Conservation (phyloP, 345 rosid species). For the Ailanthus altissimus region DNA sequence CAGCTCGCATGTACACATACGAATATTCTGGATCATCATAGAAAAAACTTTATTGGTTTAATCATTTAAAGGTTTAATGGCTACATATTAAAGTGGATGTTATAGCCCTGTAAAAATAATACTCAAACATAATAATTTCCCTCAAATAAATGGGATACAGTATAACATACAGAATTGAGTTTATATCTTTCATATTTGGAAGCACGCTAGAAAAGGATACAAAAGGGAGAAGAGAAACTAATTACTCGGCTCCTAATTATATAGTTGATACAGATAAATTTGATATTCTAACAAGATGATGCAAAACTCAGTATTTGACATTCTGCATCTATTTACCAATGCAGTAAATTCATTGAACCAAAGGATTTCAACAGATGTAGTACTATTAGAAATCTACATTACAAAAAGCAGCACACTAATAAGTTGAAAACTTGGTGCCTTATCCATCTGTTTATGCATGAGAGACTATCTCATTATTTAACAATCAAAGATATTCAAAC, state of each 20-base stretch:
- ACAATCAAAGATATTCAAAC: too few relatives aligned
- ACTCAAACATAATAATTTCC: not conserved
- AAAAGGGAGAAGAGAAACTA: not conserved
- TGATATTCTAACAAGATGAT: too few relatives aligned
- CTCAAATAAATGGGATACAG: not conserved
- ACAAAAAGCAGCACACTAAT: not conserved
- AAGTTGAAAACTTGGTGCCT: not conserved
- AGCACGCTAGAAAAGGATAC: not conserved
- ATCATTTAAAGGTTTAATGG: not conserved
- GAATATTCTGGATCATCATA: conserved; percentile 58
- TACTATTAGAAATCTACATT: not conserved
- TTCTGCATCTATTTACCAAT: too few relatives aligned
- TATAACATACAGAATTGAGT: not conserved
- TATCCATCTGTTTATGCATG: not conserved
- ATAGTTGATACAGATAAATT: not conserved
- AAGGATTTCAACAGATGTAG: not conserved
- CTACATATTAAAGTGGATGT: not conserved
- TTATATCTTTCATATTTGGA: not conserved
- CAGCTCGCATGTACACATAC: conserved; percentile 94
- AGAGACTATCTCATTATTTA: not conserved
- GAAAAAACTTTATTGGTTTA: conserved; percentile 4
- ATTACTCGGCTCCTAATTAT: not conserved
- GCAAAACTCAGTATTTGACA: too few relatives aligned
- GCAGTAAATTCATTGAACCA: not conserved
- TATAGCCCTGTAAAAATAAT: not conserved